phyloP scores from a whole-genome alignment of 2,329 filamentous ascomycete genomes.

The Aspergillus brunneoviolaceus region DNA sequence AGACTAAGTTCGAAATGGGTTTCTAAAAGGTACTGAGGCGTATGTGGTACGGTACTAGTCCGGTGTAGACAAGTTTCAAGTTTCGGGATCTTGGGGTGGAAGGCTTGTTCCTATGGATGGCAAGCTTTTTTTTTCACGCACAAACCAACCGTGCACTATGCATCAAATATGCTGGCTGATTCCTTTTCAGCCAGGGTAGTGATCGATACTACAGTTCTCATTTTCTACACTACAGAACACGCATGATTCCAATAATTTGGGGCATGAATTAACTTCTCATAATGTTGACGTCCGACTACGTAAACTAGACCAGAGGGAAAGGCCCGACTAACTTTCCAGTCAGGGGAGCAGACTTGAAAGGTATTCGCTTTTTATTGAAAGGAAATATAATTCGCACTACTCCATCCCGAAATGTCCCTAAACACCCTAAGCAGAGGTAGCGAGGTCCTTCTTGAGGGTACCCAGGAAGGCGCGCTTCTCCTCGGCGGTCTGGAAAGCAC shows the following conservation, averaged over 20 bases:
- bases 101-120: not conserved
- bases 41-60: not conserved
- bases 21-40: not conserved
- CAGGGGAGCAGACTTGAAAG: constrained; percentile 23
- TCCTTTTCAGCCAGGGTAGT: too few species aligned
- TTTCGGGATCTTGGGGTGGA: not conserved
- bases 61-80: not conserved
- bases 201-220: too few species aligned
- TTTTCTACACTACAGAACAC: not conserved
- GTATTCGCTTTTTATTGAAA: constrained; percentile 45
- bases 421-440: constrained; percentile 54
- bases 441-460: constrained; percentile 98
- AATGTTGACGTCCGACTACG: constrained; percentile 11
- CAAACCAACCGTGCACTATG: not conserved
- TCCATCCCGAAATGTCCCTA: constrained; percentile 34
- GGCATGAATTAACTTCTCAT: not conserved
- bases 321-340: not conserved
- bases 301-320: constrained; percentile 6
- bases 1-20: not conserved
- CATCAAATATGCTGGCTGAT: not conserved
- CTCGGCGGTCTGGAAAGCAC: constrained; percentile 96
- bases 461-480: constrained; percentile 98
- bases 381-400: constrained; percentile 40
- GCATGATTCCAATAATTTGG: not conserved
- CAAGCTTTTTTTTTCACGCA: not conserved